Evolutionary conservation across 805 yeast species (phyloP), one percentile per base, ranked within the genome.

Genomic region (Clavispora santaluciae): DNA sequence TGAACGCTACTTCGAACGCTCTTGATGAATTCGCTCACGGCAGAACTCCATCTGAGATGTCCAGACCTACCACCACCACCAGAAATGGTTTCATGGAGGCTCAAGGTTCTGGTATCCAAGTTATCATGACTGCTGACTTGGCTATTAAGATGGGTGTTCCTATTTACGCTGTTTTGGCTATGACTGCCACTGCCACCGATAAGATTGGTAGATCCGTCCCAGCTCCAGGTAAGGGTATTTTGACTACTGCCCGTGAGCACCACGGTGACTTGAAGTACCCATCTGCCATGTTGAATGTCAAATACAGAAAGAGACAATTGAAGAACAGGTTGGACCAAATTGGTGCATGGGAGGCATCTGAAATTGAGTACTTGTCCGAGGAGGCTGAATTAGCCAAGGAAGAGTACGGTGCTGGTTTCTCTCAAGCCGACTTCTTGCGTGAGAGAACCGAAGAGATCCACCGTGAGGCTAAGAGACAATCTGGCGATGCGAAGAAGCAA

Each of bases 81-180:
- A 86, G 99, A 78, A 77, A 83, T 55, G 99, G 99, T 56, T 93
- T 93, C 76, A 93, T 93, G 98, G 99, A 93, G 76, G 83, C 99
- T 30, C 99, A 93, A 72, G 99, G 99, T 76, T 80, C 98, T 40
- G 99, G 99, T 81, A 85, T 87, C 55, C 97, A 93, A 75, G 83
- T 93, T 50, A 79, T 93, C 50, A 93, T 93, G 99, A 78, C 81
- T 52, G 99, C 97, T 40, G 88, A 84, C 53, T 73, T 93, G 52
- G 99, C 99, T 28, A 58, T 93, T 53, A 80, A 84, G 63, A 93
- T 93, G 99, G 99, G 99, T 74, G 97, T 95, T 55, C 99, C 99
- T 63, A 87, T 93, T 57, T 87, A 95, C 58, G 99, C 96, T 69
- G 81, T 93, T 48, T 76, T 90, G 55, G 99, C 95, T 41, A 71